Evolutionary conservation across 139 green algal genomes (phyloP), one percentile per base, ranked within the genome.

Genomic region (Trebouxia sp.): DNA sequence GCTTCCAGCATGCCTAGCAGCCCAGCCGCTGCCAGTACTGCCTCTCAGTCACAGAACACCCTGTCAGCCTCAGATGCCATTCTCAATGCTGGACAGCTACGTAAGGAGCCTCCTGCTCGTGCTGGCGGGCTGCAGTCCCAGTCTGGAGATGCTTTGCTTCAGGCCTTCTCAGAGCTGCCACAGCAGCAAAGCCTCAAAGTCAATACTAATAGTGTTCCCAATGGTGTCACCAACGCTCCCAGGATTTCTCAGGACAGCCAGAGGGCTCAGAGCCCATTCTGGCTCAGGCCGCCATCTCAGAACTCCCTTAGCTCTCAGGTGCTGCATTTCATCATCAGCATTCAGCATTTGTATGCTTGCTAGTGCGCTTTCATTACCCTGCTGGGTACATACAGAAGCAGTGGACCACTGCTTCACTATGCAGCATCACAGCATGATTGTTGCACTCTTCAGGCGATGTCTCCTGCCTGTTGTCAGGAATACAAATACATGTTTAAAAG

Each of bases 1-100:
- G 74, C 26, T 11, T 10, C 32, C 20, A 55, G 42, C 32, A 12
- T 62, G 9, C 74, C 42, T 10, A 53, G 47, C 74, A 79, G 74
- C 43, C 32, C 47, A 66, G 74, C 45, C 17, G 47, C 74, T 43
- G 30, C 35, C 20, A 79, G 32, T 30, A 22, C 37, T 32, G 69
- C 41, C 42, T 9, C 55, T 5, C 69, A 39, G 0, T 26, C 43
- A 45, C 69, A 77, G 39, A 53, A 56, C 42, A 53, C 69, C 69
- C 41, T 77, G 69, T 77, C 69, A 77, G 69, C 69, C 26, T 77
- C 69, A 77, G 69, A 77, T 39, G 69, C 69, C 26, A 77, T 77
- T 26, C 69, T 77, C 7, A 77, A 77, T 55, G 69, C 69, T 26
- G 43, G 43, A 28, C 69, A 56, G 69, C 22, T 51, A 11, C 38